These are phyloP conservation scores for Lagenidium giganteum DNA, from an alignment of 352 stramenopile genomes.

Conservation along the genomic window DNA sequence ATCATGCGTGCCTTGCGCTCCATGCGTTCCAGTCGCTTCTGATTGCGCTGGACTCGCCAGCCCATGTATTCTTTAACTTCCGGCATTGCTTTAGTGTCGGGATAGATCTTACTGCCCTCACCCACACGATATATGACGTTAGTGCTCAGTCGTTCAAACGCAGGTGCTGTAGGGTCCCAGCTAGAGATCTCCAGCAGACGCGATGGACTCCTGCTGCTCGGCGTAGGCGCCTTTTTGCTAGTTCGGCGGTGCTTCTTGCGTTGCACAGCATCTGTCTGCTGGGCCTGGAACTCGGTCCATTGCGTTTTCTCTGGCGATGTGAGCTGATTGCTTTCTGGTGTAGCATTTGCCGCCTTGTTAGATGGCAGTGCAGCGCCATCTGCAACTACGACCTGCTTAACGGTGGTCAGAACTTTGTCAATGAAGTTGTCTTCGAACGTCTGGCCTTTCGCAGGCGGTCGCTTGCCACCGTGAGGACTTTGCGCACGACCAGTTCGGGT, in stretches of 20 bases:
- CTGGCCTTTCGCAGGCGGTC: constrained; percentile 3
- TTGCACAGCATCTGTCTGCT: constrained; percentile 13
- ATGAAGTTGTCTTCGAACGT: constrained; percentile 89
- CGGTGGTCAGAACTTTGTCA: constrained; percentile 70
- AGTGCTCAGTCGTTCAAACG: constrained; percentile 84
- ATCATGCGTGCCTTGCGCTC: constrained; percentile 79
- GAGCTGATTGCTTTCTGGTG: constrained; percentile 22
- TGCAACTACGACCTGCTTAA: constrained; percentile 33
- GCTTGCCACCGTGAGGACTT: not conserved
- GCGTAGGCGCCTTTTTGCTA: not conserved
- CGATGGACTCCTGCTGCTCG: constrained; percentile 10
- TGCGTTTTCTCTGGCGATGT: constrained; percentile 25
- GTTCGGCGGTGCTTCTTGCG: not conserved
- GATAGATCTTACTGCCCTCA: constrained; percentile 85
- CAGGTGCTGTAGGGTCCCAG: constrained; percentile 72
- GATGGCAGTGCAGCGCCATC: not conserved
- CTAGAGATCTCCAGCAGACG: constrained; percentile 30
- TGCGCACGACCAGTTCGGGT: not conserved
- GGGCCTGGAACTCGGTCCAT: constrained; percentile 35
- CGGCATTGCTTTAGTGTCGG: constrained; percentile 30
- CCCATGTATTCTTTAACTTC: constrained; percentile 96
- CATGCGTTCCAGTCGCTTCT: constrained; percentile 89
- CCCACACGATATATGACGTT: constrained; percentile 84
- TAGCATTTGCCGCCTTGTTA: too few species aligned
- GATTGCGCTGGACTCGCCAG: constrained; percentile 92